Conservation (phyloP, 345 rosid genomes). For the Trapa bicornis region DNA sequence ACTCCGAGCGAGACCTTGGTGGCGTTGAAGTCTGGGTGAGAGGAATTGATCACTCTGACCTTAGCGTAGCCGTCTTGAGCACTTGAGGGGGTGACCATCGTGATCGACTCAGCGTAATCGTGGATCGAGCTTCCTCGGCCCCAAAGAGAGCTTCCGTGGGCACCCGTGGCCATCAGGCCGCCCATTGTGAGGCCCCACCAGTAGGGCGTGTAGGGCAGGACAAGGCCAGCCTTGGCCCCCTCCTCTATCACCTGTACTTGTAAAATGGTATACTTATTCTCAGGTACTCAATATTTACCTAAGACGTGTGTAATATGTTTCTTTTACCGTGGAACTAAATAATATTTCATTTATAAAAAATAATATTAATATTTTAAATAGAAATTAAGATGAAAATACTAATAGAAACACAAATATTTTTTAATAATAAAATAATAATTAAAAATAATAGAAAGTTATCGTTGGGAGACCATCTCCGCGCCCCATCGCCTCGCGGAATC, state of each 20-base stretch:
- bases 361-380: no score
- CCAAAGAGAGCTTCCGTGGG: conserved; percentile 79
- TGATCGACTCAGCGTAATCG: conserved; percentile 44
- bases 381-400: no score
- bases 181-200: conserved; percentile 91
- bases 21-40: conserved; percentile 33
- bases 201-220: conserved; percentile 68
- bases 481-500: no score
- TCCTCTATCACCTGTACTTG: conserved; percentile 24
- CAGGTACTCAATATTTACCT: no score
- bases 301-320: no score
- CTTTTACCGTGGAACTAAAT: no score
- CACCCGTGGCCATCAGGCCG: conserved; percentile 63
- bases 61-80: conserved; percentile 33
- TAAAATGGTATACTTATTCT: no score
- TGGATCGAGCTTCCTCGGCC: conserved; percentile 60
- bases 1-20: conserved; percentile 72
- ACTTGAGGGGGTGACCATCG: conserved; percentile 42
- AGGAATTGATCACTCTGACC: conserved; percentile 27
- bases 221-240: conserved; percentile 53
- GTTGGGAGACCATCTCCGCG: no score
- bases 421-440: no score
- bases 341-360: no score
- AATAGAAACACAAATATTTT: no score
- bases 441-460: no score